phyloP scores from a whole-genome alignment of 176 grass and related monocot species.

The Bonia amplexicaulis region DNA sequence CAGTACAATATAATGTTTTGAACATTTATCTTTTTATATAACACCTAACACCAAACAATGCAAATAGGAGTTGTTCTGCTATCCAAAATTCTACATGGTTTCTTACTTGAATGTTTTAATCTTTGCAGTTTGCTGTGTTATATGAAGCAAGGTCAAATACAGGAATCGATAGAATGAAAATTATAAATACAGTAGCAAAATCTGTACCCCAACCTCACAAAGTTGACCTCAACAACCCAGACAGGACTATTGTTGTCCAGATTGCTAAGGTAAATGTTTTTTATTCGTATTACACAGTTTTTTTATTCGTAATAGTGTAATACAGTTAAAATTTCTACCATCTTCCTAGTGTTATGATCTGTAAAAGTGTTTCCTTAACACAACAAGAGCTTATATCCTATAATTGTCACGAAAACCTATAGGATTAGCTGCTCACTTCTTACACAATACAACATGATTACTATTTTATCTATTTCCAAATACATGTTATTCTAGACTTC shows the following conservation, averaged over 20 bases:
- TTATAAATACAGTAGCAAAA: slow-evolving; percentile 95
- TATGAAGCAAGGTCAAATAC: slow-evolving; percentile 94
- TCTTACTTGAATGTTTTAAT: slow-evolving; percentile 28
- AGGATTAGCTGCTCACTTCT: neutral
- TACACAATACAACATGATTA: neutral
- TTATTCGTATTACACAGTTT: too few relatives aligned
- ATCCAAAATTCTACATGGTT: neutral
- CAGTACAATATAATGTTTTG: slow-evolving; percentile 1
- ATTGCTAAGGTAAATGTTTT: slow-evolving; percentile 75
- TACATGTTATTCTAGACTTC: neutral
- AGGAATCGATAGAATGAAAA: slow-evolving; percentile 92
- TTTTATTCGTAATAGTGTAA: neutral
- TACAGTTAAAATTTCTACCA: neutral
- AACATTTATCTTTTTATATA: neutral
- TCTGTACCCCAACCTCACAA: slow-evolving; percentile 75
- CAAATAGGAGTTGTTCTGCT: slow-evolving; percentile 14
- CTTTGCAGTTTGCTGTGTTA: slow-evolving; percentile 79
- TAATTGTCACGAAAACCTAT: neutral
- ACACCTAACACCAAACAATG: neutral
- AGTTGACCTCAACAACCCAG: slow-evolving; percentile 89
- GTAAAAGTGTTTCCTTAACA: neutral
- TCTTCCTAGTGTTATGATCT: neutral
- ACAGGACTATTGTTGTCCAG: slow-evolving; percentile 82
- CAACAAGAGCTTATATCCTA: neutral
- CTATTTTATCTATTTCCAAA: neutral